Evolutionary conservation across 495 filamentous ascomycete species (phyloP), one percentile per base, ranked within the genome.

Genomic region (Lophiotrema nucula): DNA sequence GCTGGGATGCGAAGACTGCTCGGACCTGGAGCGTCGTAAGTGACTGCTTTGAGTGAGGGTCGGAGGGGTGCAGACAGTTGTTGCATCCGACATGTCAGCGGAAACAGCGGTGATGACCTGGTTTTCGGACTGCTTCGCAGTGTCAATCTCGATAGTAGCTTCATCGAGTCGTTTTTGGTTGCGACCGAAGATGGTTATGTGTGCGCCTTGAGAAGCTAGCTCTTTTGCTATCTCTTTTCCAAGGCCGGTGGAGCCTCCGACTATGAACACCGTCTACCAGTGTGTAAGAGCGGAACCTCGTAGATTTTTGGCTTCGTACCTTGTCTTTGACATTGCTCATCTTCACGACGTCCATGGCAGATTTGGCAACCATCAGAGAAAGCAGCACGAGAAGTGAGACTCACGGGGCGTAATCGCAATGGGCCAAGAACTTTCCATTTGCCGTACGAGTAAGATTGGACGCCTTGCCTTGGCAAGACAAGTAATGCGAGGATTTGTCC

Each of bases 211-310:
- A 4, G 48, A 24, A 18, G 65, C 65, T 13, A 71, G 38, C 24
- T 57, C 49, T 49, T 69, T 69, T 1, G 65, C 47, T 46, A 71
- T 66, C 16, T 64, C 69, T 45, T 68, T 66, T 3, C 69, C 67
- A 11, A 71, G 45, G 3, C 69, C 69, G 3, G 53, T 56, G 37
- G 67, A 68, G 4, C 69, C 69, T 10, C 69, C 69, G 25, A 65
- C 57, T 3, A 71, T 50, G 26, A 71, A 71, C 12, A 66, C 65
- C 1, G 58, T 67, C 69, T 71, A 51, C 26, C 18, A 8, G 8
- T 8, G 31, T 35, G 31, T 35, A 8, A 35, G 31, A 8, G 8
- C 31, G 8, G 31, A 35, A 35, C n/a, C n/a, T n/a, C n/a, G n/a
- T n/a, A n/a, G n/a, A n/a, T n/a, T n/a, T n/a, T n/a, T n/a, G n/a